phyloP scores from a whole-genome alignment of 108 stramenopile genomes.

The Nitzschia sp. region DNA sequence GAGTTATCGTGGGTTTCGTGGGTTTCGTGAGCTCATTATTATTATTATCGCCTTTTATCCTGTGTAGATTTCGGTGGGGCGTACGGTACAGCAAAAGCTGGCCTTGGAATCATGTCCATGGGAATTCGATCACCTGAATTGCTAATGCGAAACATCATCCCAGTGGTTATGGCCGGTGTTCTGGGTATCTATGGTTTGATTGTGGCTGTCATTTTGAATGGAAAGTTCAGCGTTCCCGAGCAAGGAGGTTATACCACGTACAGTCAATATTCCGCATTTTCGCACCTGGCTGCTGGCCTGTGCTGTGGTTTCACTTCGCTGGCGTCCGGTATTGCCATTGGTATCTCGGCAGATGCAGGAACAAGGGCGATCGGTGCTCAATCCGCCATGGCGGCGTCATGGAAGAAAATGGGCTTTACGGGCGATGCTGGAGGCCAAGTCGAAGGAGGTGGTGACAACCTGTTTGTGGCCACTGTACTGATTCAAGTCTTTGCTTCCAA shows the following conservation, averaged over 20 bases:
- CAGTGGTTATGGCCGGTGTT: slow-evolving; percentile 82
- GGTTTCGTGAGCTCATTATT: not conserved
- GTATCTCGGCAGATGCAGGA: slow-evolving; percentile 76
- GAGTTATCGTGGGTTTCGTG: not conserved
- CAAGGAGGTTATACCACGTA: slow-evolving; percentile 48
- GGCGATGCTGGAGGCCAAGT: slow-evolving; percentile 69
- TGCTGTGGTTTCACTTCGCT: slow-evolving; percentile 69
- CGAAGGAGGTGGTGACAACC: slow-evolving; percentile 65
- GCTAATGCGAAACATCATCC: slow-evolving; percentile 80
- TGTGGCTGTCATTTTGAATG: slow-evolving; percentile 76
- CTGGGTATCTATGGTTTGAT: slow-evolving; percentile 79
- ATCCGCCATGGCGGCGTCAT: slow-evolving; percentile 68
- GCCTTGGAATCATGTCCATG: slow-evolving; percentile 77
- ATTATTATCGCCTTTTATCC: not conserved
- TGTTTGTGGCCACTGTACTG: slow-evolving; percentile 96
- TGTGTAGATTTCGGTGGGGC: slow-evolving; percentile 92
- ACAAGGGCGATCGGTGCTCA: slow-evolving; percentile 94
- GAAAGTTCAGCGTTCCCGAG: slow-evolving; percentile 59
- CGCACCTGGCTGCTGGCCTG: slow-evolving; percentile 67
- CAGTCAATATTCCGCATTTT: slow-evolving; percentile 64
- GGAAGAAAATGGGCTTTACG: slow-evolving; percentile 84
- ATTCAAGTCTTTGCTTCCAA: slow-evolving; percentile 98
- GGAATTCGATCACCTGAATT: slow-evolving; percentile 69
- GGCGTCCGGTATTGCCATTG: slow-evolving; percentile 70
- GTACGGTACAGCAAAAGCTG: slow-evolving; percentile 94